Percentiles rank a stretch among this genome's conserved stretches.
These are phyloP conservation scores for Hansenula lynferdii DNA, from an alignment of 1,139 yeast species.

Conservation along the genomic window DNA sequence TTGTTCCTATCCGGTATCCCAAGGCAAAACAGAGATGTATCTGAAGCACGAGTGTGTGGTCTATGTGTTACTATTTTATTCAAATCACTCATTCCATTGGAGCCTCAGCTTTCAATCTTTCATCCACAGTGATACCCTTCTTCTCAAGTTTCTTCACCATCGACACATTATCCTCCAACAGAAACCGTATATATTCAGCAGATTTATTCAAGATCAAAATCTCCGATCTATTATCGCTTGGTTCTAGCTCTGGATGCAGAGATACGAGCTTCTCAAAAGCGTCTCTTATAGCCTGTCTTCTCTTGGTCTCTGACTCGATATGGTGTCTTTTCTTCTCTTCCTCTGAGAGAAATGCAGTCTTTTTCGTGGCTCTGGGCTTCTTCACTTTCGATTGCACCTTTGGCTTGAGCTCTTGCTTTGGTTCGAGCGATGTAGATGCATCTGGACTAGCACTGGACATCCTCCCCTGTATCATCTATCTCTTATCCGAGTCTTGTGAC, in stretches of 20 bases:
- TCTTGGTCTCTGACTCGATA: slow-evolving; percentile 44
- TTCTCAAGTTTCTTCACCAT: slow-evolving; percentile 8
- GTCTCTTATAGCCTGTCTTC: slow-evolving; percentile 42
- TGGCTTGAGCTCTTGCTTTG: neutral
- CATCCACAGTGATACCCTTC: slow-evolving; percentile 6
- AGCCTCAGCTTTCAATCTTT: slow-evolving; percentile 1
- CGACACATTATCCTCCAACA: slow-evolving; percentile 12
- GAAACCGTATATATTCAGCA: slow-evolving; percentile 9
- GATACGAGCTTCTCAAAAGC: slow-evolving; percentile 37
- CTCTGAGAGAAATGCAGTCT: slow-evolving; percentile 15
- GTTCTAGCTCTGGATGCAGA: slow-evolving; percentile 35
- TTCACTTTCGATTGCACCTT: neutral
- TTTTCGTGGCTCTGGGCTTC: slow-evolving; percentile 8
- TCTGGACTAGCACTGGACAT: neutral
- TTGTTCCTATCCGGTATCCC: too few species aligned
- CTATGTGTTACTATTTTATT: too few species aligned
- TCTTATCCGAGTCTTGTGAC: neutral
- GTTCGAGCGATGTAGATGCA: too few species aligned
- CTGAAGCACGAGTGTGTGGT: neutral
- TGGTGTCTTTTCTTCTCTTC: slow-evolving; percentile 33
- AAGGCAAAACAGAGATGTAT: too few species aligned
- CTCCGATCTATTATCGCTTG: slow-evolving; percentile 19
- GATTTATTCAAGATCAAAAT: slow-evolving; percentile 16
- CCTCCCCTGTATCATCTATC: neutral
- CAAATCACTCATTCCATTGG: too few species aligned